Evolutionary conservation across 257 asterid species (phyloP).

Genomic region (Primulina tabacum): DNA sequence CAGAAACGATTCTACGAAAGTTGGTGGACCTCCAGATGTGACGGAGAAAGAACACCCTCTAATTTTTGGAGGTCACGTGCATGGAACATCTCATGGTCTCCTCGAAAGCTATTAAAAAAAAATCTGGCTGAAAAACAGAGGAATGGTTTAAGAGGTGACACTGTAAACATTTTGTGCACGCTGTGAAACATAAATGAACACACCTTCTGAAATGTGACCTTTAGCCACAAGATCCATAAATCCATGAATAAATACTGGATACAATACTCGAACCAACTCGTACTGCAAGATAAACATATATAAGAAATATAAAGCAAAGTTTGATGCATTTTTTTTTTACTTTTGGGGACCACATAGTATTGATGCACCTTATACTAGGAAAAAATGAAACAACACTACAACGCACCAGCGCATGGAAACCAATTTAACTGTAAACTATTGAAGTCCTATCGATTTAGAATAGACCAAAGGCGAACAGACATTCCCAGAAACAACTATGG

Average conservation of each 20-base stretch:
- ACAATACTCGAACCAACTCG: conserved; percentile 93
- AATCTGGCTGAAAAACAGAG: conserved; percentile 60
- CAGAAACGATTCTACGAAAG: conserved; percentile 29
- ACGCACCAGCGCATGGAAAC: not conserved
- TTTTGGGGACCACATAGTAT: not conserved
- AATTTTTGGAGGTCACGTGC: conserved; percentile 85
- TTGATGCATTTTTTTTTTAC: not conserved
- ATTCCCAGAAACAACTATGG: not conserved
- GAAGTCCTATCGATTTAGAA: not conserved
- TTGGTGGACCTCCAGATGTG: conserved; percentile 77
- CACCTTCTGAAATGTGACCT: conserved; percentile 95
- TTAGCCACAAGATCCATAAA: conserved; percentile 97
- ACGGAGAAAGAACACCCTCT: conserved; percentile 95
- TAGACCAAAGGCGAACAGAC: not conserved
- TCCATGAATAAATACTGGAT: conserved; percentile 93
- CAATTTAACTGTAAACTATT: not conserved
- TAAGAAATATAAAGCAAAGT: not conserved
- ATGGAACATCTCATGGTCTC: conserved; percentile 92
- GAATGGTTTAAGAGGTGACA: conserved; percentile 22
- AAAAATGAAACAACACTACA: not conserved
- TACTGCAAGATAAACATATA: conserved; percentile 45
- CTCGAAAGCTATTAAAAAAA: conserved; percentile 86
- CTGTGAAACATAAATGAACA: conserved; percentile 15
- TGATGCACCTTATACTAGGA: not conserved
- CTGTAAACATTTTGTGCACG: not conserved